These are phyloP conservation scores for Tolypocladium ovalisporum DNA, from an alignment of 2,329 filamentous ascomycete species.

Conservation along the genomic window DNA sequence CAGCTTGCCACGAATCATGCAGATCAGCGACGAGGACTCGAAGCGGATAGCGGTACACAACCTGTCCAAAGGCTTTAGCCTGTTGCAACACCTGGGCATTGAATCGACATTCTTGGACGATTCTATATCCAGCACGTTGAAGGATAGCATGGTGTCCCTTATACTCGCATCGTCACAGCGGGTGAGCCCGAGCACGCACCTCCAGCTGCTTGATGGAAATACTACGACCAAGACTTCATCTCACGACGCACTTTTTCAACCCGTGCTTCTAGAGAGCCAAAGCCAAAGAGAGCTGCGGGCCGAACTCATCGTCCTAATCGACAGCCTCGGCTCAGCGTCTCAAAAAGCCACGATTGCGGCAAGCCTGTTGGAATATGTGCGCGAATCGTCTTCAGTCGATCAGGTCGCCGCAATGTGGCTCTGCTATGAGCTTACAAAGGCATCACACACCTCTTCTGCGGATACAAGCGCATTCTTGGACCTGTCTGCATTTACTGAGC, in stretches of 20 bases:
- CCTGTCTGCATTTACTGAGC: constrained; percentile 25
- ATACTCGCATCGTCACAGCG: constrained; percentile 14
- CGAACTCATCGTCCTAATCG: constrained; percentile 48
- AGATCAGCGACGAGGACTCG: constrained; percentile 67
- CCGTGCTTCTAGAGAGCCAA: constrained; percentile 51
- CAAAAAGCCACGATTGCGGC: constrained; percentile 50
- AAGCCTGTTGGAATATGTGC: constrained; percentile 54
- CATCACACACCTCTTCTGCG: constrained; percentile 36
- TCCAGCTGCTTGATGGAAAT: constrained; percentile 16
- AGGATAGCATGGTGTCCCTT: constrained; percentile 56
- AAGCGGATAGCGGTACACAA: constrained; percentile 66
- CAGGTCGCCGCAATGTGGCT: constrained; percentile 73
- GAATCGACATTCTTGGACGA: constrained; percentile 58
- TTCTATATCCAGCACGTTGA: constrained; percentile 55
- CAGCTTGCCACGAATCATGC: constrained; percentile 72
- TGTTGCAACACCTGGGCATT: constrained; percentile 53
- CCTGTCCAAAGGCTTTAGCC: constrained; percentile 60
- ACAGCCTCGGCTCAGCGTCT: constrained; percentile 43
- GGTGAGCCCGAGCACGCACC: constrained; percentile 8
- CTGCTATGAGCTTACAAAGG: constrained; percentile 58
- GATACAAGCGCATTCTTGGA: constrained; percentile 59
- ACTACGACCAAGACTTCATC: constrained; percentile 5
- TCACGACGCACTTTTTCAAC: constrained; percentile 35
- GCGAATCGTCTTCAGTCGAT: constrained; percentile 43
- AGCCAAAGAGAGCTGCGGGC: constrained; percentile 53